phyloP scores from a whole-genome alignment of 1,284 basidiomycete genomes.

The Ustilago nuda region DNA sequence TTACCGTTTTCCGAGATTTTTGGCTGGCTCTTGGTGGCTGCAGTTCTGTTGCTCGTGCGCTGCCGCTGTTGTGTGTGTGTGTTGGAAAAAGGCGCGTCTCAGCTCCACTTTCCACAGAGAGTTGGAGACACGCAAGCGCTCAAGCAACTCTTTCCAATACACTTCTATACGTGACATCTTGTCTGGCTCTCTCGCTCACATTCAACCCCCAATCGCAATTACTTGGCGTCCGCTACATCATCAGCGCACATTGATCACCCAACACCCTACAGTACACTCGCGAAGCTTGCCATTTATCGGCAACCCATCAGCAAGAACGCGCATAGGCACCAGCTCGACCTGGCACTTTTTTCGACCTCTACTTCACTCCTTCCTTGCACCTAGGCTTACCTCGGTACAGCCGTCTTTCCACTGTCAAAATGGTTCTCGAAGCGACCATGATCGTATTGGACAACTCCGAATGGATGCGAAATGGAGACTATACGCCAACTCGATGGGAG shows the following conservation, averaged over 20 bases:
- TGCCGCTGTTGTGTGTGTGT: not conserved
- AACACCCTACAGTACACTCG: too few relatives aligned
- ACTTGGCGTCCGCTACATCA: too few relatives aligned
- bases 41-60: conserved; percentile 12
- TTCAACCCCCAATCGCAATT: not conserved
- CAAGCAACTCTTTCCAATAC: conserved; percentile 10
- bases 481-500: conserved; percentile 82
- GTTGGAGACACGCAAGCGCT: conserved; percentile 40
- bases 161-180: conserved; percentile 1
- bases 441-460: conserved; percentile 70
- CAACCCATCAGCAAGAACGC: not conserved
- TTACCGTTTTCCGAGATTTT: conserved; percentile 24
- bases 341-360: not conserved
- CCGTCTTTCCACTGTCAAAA: conserved; percentile 19
- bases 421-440: conserved; percentile 69
- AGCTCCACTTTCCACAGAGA: conserved; percentile 20
- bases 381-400: conserved; percentile 21
- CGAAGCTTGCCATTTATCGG: not conserved
- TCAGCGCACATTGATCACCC: too few relatives aligned
- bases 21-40: conserved; percentile 1
- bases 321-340: not conserved
- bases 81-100: conserved; percentile 23
- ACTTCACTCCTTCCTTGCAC: not conserved
- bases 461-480: conserved; percentile 83
- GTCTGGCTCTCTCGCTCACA: conserved; percentile 1